A percentile compares a stretch with the other conserved stretches of the same genome.
Evolutionary conservation across 2,329 filamentous ascomycete species (phyloP).

Genomic region (Fusarium virguliforme): DNA sequence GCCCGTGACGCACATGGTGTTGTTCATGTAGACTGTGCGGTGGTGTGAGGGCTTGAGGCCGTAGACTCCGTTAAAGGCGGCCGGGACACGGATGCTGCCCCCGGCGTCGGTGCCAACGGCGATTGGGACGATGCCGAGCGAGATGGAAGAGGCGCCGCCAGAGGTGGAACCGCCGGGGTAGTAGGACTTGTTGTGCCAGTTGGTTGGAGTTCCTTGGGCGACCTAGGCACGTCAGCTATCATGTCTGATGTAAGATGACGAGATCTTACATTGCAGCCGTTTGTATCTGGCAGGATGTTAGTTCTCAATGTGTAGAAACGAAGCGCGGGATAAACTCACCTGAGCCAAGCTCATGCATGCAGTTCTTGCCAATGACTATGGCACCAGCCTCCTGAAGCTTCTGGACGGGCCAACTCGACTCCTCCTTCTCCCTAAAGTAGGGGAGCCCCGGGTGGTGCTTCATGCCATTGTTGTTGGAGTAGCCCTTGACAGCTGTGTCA

Average conservation of each 20-base stretch:
- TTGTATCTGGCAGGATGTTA: conserved; percentile 71
- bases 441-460: conserved; percentile 69
- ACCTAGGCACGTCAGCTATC: conserved; percentile 65
- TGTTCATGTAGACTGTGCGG: conserved; percentile 72
- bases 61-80: conserved; percentile 83
- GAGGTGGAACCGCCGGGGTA: conserved; percentile 88
- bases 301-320: conserved; percentile 23
- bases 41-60: conserved; percentile 86
- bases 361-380: conserved; percentile 81
- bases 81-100: conserved; percentile 81
- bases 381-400: conserved; percentile 83
- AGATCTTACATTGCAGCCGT: conserved; percentile 79
- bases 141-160: conserved; percentile 80
- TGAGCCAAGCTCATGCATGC: conserved; percentile 86
- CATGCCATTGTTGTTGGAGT: conserved; percentile 77
- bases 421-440: conserved; percentile 66
- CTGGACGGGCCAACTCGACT: conserved; percentile 79
- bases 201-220: conserved; percentile 80
- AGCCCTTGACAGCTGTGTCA: conserved; percentile 81
- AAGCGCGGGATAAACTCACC: conserved; percentile 61
- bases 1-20: conserved; percentile 75
- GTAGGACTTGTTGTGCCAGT: conserved; percentile 83
- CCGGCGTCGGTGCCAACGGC: conserved; percentile 83
- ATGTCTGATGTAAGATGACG: not conserved
- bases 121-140: conserved; percentile 81